Base-by-base conservation (phyloP, 148 eudicot genomes). In the Rhododendron simsii region DNA sequence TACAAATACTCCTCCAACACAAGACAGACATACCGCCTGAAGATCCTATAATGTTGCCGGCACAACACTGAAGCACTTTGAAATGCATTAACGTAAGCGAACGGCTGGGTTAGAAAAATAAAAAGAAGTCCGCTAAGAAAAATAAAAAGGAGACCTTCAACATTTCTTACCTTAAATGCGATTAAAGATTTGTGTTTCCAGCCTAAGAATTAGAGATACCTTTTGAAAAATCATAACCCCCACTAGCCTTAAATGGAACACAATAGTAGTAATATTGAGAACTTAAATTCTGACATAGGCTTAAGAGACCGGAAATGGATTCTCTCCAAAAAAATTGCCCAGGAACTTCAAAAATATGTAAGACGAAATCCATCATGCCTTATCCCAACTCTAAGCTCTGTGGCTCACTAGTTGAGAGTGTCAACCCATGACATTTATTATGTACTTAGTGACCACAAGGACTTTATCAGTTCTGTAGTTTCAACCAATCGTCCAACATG, bases 41-140 rank as follows among this genome's bases (percentile, higher is more conserved):
- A 47, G 81, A 47, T 12, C 57, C 81, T 78, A 47, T 20, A 78
- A 78, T 78, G 35, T 78, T 78, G 53, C 57, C 16, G 4, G 45
- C 81, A 78, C 57, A n/a, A 78, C 81, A 47, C 53, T 21, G 51
- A 78, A 78, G 51, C 81, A 78, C 37, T 26, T 78, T 35, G 26
- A 45, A 78, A n/a, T 78, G 81, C 37, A 47, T 78, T 78, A 78
- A 59, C 20, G 0, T 8, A 23, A 78, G 41, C 55, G 41, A 12
- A 20, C 2, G 79, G 23, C 8, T 37, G n/a, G 80, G 48, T 77
- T 20, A 37, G 47, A 21, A 76, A 12, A 69, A 28, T 3, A 28
- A 7, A 20, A 41, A 77, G 10, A 1, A 20, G 41, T 21, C n/a
- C n/a, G n/a, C n/a, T n/a, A n/a, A n/a, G n/a, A n/a, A n/a, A n/a